phyloP scores from a whole-genome alignment of 352 stramenopile species.

The Globisporangium cylindrosporum region DNA sequence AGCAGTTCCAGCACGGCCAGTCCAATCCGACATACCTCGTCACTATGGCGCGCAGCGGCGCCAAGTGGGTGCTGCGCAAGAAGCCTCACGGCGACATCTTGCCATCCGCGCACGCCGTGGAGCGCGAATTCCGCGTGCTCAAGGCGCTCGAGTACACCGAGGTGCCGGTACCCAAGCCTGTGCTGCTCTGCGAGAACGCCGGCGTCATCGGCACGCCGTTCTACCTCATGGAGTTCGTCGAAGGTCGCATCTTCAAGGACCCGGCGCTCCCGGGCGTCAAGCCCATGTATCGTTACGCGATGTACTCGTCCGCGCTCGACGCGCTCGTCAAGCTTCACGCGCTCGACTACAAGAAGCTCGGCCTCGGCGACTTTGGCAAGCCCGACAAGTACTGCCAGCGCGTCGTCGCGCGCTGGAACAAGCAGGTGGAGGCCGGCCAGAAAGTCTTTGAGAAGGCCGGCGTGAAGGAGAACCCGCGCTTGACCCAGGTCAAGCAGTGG shows the following conservation, averaged over 20 bases:
- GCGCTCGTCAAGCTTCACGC: conserved; percentile 63
- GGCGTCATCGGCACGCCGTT: conserved; percentile 68
- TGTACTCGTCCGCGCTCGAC: conserved; percentile 74
- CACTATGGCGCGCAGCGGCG: conserved; percentile 44
- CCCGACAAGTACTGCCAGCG: conserved; percentile 70
- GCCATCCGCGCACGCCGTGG: conserved; percentile 74
- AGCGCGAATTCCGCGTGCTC: conserved; percentile 74
- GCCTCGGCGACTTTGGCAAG: conserved; percentile 55
- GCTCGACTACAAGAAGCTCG: conserved; percentile 58
- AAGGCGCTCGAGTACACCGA: conserved; percentile 63
- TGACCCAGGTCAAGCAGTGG: conserved; percentile 56
- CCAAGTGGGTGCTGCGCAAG: conserved; percentile 80
- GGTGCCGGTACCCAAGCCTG: conserved; percentile 59
- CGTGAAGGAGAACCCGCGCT: conserved; percentile 54
- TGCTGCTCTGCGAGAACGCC: conserved; percentile 65
- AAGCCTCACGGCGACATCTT: conserved; percentile 81
- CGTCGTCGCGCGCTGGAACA: conserved; percentile 70
- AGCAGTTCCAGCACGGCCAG: conserved; percentile 85
- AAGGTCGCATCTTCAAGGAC: conserved; percentile 75
- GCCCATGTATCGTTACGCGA: conserved; percentile 73
- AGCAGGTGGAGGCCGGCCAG: conserved; percentile 54
- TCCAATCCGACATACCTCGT: conserved; percentile 89
- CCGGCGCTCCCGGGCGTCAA: conserved; percentile 57
- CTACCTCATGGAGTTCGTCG: conserved; percentile 83
- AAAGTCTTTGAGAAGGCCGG: conserved; percentile 43